phyloP scores from a whole-genome alignment of 176 grass and related monocot genomes.

The Oryza meridionalis region DNA sequence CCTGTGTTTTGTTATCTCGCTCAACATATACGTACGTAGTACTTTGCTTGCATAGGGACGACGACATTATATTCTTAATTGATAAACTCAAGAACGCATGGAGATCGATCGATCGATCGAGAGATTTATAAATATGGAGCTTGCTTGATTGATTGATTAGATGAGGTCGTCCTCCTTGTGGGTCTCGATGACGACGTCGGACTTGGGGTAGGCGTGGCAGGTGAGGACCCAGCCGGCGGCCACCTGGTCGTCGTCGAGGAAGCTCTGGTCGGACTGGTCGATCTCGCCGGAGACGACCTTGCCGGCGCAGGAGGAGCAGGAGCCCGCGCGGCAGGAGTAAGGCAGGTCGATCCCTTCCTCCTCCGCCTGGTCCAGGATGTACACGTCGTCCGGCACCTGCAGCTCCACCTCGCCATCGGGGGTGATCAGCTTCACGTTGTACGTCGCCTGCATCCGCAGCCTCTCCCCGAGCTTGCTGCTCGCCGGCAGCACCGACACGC shows the following conservation, averaged over 20 bases:
- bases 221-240: conserved; percentile 61
- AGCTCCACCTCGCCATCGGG: conserved; percentile 58
- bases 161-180: conserved; percentile 86
- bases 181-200: conserved; percentile 84
- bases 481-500: background rate
- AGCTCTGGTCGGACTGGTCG: conserved; percentile 82
- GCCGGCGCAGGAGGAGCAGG: conserved; percentile 81
- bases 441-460: conserved; percentile 50
- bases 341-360: conserved; percentile 68
- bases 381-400: conserved; percentile 61
- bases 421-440: conserved; percentile 73
- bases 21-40: too few species aligned
- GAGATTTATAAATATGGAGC: too few species aligned
- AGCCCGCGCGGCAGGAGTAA: conserved; percentile 72
- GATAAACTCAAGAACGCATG: too few species aligned
- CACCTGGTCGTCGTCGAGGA: conserved; percentile 76
- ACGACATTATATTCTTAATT: too few species aligned
- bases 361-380: conserved; percentile 72
- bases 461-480: conserved; percentile 18
- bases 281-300: conserved; percentile 59
- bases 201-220: conserved; percentile 68
- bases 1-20: too few species aligned
- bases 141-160: too few species aligned
- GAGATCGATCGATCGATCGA: too few species aligned
- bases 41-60: too few species aligned